A percentile compares a stretch with the other conserved stretches of the same genome.
These are phyloP conservation scores for Annulohypoxylon truncatum DNA, from an alignment of 2,329 filamentous ascomycete genomes.

Conservation along the genomic window DNA sequence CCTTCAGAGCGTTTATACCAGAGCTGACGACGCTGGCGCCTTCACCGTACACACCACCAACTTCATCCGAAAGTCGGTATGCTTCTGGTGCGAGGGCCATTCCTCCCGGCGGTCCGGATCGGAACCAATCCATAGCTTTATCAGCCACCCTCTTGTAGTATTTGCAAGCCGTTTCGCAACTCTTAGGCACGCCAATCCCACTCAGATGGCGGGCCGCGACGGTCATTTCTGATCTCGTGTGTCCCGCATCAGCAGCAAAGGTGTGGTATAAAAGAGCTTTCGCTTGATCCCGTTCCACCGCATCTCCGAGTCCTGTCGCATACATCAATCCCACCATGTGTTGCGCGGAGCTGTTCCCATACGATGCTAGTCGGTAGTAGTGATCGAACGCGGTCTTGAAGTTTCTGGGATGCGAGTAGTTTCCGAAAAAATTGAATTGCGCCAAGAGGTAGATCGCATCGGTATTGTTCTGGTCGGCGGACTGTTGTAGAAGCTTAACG, in stretches of 20 bases:
- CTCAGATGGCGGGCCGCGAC: constrained; percentile 86
- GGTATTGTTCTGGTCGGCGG: constrained; percentile 69
- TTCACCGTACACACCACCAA: constrained; percentile 93
- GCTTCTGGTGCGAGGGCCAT: constrained; percentile 80
- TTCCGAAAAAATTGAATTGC: constrained; percentile 97
- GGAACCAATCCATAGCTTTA: constrained; percentile 88
- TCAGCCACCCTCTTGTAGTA: constrained; percentile 96
- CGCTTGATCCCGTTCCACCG: constrained; percentile 86
- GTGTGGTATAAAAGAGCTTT: constrained; percentile 94
- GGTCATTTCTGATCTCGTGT: constrained; percentile 92
- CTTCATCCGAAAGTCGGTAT: constrained; percentile 88
- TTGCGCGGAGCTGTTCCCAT: constrained; percentile 92
- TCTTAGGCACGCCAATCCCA: constrained; percentile 86
- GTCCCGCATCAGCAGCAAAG: constrained; percentile 86
- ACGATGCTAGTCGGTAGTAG: constrained; percentile 80
- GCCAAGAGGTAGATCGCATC: constrained; percentile 91
- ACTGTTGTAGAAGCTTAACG: constrained; percentile 64
- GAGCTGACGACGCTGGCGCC: constrained; percentile 92
- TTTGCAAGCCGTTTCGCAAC: constrained; percentile 84
- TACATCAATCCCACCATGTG: constrained; percentile 97
- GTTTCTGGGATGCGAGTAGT: constrained; percentile 87
- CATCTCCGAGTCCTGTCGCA: constrained; percentile 87
- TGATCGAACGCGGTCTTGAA: constrained; percentile 82
- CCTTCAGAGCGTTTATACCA: constrained; percentile 81
- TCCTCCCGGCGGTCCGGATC: constrained; percentile 90